A percentile compares a stretch with the other conserved stretches of the same genome.
phyloP scores from a whole-genome alignment of 1,284 basidiomycete species.

The Trichosporon ovoides region DNA sequence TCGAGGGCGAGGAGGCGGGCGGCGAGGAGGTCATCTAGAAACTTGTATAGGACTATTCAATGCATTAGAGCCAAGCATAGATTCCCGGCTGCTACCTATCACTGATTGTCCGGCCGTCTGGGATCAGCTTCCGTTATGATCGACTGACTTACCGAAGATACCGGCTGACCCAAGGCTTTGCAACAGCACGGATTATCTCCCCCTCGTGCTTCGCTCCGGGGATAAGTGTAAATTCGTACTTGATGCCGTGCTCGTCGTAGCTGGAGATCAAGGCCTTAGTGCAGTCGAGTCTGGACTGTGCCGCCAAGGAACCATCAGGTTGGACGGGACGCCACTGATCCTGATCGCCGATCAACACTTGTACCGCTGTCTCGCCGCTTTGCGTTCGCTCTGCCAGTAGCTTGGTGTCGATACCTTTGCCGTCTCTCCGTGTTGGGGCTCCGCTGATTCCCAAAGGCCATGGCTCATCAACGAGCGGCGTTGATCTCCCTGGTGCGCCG shows the following conservation, averaged over 20 bases:
- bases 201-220: conserved; percentile 15
- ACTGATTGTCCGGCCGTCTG: background rate
- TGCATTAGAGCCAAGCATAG: background rate
- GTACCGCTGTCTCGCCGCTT: conserved; percentile 1
- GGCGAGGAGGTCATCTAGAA: conserved; percentile 8
- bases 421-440: conserved; percentile 2
- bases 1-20: conserved; percentile 40
- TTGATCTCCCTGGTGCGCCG: conserved; percentile 22
- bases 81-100: background rate
- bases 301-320: conserved; percentile 14
- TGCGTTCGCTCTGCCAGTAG: background rate
- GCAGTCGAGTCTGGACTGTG: conserved; percentile 14
- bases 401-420: background rate
- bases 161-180: conserved; percentile 15
- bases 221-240: conserved; percentile 9
- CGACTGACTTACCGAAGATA: background rate
- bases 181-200: conserved; percentile 10
- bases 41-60: conserved; percentile 5
- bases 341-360: conserved; percentile 17
- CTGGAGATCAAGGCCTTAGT: conserved; percentile 12
- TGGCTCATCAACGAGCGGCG: conserved; percentile 11
- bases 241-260: conserved; percentile 14
- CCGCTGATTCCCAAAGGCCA: conserved; percentile 18
- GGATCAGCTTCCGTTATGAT: background rate
- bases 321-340: conserved; percentile 16